Base-by-base conservation (phyloP, 2,329 filamentous ascomycete species). In the Colletotrichum sp. region DNA sequence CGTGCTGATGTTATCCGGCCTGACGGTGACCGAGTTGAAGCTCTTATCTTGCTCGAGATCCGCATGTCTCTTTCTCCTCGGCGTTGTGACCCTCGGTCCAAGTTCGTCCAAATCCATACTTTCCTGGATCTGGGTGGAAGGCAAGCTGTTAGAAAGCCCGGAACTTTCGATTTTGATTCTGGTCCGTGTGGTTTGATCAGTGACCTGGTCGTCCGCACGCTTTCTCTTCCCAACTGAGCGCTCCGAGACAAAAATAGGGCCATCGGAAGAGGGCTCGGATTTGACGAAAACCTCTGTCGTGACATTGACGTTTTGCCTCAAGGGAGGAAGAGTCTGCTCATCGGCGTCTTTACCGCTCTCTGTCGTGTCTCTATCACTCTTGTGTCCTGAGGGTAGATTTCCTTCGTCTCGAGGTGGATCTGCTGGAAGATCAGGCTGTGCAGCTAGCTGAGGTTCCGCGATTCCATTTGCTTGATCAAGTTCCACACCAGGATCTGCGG, bases 81-180 rank as follows among this genome's bases (percentile, higher is more conserved):
- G 87, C 15, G 87, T 91, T 68, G 86, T 78, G 81, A 79, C 88
- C 84, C 63, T 83, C 57, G 82, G 82, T 9, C 87, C 88, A 68
- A 87, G 83, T 57, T 88, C 86, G 79, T 92, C 90, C 13, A 94
- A 85, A 80, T 94, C 92, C 67, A 93, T 86, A 70, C 91, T 93
- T 68, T 92, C 91, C 55, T 90, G 85, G 12, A 77, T 77, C 18
- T 77, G 77, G 57, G 82, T 83, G 57, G 78, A 78, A 16, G 73
- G 80, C 57, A 81, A 69, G 82, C 77, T 44, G 26, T 26, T 32
- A 32, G 66, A 30, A 0, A 80, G 81, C 24, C 83, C 82, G n/a
- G 84, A 84, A 57, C 79, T 80, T 78, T 91, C 89, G 7, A 78
- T 75, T 79, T 91, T 91, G 60, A 90, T 78, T 68, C 81, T 85